A percentile compares a stretch with the other conserved stretches of the same genome.
Evolutionary conservation across 129 eudicot species (phyloP).

Genomic region (Scalesia atractyloides): DNA sequence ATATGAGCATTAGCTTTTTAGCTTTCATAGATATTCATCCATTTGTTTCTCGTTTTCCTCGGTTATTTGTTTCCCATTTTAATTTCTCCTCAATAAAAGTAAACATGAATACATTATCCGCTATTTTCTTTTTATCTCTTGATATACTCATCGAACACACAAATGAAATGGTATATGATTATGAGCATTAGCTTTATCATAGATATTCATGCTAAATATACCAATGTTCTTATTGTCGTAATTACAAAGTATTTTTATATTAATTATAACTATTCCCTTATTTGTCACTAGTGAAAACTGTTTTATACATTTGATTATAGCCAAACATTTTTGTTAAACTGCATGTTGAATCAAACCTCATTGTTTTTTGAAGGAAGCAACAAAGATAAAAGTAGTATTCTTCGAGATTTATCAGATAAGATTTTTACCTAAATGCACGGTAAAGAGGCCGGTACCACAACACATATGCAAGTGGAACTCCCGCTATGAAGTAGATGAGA

Average conservation of each 20-base stretch:
- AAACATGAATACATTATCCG: constrained; percentile 1
- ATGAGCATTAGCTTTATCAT: not conserved
- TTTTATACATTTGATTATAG: not conserved
- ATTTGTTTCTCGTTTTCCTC: constrained; percentile 12
- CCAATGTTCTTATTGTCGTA: not conserved
- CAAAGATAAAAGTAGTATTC: not conserved
- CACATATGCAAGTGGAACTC: constrained; percentile 80
- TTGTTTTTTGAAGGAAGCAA: not conserved
- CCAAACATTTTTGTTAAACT: not conserved
- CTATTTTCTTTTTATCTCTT: constrained; percentile 9
- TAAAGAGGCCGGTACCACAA: constrained; percentile 92
- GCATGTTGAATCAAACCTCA: not conserved
- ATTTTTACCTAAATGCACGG: constrained; percentile 83
- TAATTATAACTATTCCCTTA: not conserved
- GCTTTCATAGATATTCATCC: not conserved
- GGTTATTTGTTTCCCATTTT: not conserved
- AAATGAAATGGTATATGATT: not conserved
- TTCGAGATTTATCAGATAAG: not conserved
- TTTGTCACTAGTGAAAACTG: not conserved
- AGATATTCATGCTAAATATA: not conserved
- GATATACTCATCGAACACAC: not conserved
- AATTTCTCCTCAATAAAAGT: constrained; percentile 13
- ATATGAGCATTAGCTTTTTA: not conserved
- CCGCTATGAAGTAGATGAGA: constrained; percentile 77
- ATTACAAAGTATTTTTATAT: not conserved